Conservation (phyloP, 176 grass and related monocot genomes). For the Oryza meridionalis region DNA sequence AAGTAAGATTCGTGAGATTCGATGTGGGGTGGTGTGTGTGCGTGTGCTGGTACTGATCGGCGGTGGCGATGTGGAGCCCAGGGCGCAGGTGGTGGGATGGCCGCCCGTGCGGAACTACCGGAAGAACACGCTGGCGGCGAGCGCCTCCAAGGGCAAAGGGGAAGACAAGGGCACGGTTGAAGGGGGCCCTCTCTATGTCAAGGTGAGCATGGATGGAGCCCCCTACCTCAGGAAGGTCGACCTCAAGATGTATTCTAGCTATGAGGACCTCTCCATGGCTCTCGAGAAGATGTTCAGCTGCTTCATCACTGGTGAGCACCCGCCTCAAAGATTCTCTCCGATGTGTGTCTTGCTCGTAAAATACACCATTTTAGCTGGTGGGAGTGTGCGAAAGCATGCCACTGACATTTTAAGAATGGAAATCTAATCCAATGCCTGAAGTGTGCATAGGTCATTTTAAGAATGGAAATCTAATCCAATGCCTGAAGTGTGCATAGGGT, state of each 20-base stretch:
- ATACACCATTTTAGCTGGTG: not conserved
- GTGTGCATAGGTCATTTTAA: not conserved
- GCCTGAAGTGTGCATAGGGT: not conserved
- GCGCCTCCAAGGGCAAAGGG: constrained; percentile 45
- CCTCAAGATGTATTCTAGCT: constrained; percentile 69
- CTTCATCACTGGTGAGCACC: constrained; percentile 65
- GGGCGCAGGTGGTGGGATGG: constrained; percentile 86
- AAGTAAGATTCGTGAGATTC: constrained; percentile 39
- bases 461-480: constrained; percentile 6
- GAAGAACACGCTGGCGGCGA: constrained; percentile 68
- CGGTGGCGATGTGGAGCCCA: constrained; percentile 12
- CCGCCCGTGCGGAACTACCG: constrained; percentile 76
- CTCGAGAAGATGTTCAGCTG: constrained; percentile 82
- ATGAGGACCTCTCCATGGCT: constrained; percentile 57
- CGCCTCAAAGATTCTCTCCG: too few species aligned
- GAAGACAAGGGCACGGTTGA: constrained; percentile 42
- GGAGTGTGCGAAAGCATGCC: not conserved
- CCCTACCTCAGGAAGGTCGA: constrained; percentile 77
- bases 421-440: constrained; percentile 11
- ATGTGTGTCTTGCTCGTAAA: not conserved
- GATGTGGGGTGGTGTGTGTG: not conserved
- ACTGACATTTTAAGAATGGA: not conserved
- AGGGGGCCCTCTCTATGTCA: constrained; percentile 49
- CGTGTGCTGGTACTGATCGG: constrained; percentile 6
- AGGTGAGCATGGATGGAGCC: constrained; percentile 87